A percentile compares a stretch with the other conserved stretches of the same genome.
These are phyloP conservation scores for Cladosporium sp. DNA, from an alignment of 2,329 filamentous ascomycete species.

Conservation along the genomic window DNA sequence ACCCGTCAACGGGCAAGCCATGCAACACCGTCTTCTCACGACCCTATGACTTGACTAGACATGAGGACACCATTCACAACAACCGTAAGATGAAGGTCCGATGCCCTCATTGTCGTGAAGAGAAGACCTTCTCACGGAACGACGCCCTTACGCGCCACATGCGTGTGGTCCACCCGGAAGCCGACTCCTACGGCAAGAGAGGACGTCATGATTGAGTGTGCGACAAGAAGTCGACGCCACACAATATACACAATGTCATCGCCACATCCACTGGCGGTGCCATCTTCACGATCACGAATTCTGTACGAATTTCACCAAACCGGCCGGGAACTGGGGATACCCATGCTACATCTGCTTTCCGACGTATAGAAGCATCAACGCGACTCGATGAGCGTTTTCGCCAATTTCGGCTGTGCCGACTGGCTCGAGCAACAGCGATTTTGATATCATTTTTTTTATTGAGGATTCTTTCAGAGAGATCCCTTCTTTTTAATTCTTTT, in stretches of 20 bases:
- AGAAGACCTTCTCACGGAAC: slow-evolving; percentile 95
- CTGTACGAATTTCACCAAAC: neutral
- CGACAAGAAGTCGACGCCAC: neutral
- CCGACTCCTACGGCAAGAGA: slow-evolving; percentile 74
- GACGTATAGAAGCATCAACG: neutral
- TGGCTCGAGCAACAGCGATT: neutral
- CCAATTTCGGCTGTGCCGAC: slow-evolving; percentile 8
- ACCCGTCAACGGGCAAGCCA: slow-evolving; percentile 90
- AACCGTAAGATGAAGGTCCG: slow-evolving; percentile 90
- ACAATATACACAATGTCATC: neutral
- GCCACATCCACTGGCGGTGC: neutral
- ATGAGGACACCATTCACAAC: slow-evolving; percentile 98
- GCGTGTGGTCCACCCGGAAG: slow-evolving; percentile 83
- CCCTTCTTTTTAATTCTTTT: neutral
- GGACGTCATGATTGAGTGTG: slow-evolving; percentile 33
- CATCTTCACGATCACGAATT: neutral
- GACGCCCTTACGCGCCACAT: slow-evolving; percentile 94
- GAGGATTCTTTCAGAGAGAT: neutral
- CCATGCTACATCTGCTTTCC: neutral
- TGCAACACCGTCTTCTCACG: slow-evolving; percentile 94
- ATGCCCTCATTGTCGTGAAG: slow-evolving; percentile 89
- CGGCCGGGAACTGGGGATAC: neutral
- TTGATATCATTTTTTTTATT: neutral
- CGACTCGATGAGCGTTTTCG: neutral
- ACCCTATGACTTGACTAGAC: slow-evolving; percentile 92